Conservation (phyloP, 2,329 filamentous ascomycete species). For the Pyricularia grisea region DNA sequence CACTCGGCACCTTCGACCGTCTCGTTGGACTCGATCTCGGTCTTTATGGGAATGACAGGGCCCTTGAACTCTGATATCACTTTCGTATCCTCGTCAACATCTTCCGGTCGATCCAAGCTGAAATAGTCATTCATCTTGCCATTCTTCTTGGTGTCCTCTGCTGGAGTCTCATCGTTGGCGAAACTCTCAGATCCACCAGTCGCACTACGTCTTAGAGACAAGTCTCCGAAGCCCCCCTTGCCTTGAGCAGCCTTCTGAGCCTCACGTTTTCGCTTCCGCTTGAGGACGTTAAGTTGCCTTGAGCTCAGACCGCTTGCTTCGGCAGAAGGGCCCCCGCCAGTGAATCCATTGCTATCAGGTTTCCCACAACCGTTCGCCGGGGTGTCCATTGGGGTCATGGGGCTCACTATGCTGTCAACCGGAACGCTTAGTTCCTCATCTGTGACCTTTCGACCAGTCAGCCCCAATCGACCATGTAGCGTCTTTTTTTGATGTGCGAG, state of each 20-base stretch:
- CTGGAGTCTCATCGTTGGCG: constrained; percentile 45
- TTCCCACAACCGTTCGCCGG: constrained; percentile 5
- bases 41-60: constrained; percentile 68
- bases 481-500: constrained; percentile 86
- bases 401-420: constrained; percentile 43
- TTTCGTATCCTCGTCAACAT: constrained; percentile 81
- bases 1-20: constrained; percentile 74
- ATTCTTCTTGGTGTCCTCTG: constrained; percentile 49
- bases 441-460: constrained; percentile 75
- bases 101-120: constrained; percentile 67
- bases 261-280: constrained; percentile 86
- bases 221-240: constrained; percentile 82
- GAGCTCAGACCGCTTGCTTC: constrained; percentile 76
- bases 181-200: constrained; percentile 53
- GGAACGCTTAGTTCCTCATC: constrained; percentile 67
- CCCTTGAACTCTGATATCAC: constrained; percentile 96
- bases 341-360: constrained; percentile 18
- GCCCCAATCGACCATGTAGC: constrained; percentile 68
- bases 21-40: constrained; percentile 70
- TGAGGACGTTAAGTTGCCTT: constrained; percentile 86
- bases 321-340: constrained; percentile 21
- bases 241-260: constrained; percentile 77
- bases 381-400: constrained; percentile 34
- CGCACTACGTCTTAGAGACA: constrained; percentile 58
- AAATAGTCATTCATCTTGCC: constrained; percentile 76